Evolutionary conservation across 2,329 filamentous ascomycete genomes (phyloP).

Genomic region (Xylaria sp.): DNA sequence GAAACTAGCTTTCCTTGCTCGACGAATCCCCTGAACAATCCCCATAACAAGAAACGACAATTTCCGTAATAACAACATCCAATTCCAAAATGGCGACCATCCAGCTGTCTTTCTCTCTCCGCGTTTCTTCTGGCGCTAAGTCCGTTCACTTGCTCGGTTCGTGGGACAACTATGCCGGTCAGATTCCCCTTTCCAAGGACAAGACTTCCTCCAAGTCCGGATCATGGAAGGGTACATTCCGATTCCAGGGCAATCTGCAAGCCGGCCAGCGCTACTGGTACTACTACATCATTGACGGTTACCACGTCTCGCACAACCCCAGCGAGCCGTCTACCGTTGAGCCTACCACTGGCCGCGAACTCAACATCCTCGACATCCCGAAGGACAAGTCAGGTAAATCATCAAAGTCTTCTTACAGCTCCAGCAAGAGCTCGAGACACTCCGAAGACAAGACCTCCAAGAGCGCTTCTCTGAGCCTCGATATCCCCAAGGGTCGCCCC

Average conservation of each 20-base stretch:
- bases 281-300: constrained; percentile 99
- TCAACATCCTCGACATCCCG: constrained; percentile 96
- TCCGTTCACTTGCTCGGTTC: constrained; percentile 95
- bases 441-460: constrained; percentile 43
- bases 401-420: constrained; percentile 42
- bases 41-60: constrained; percentile 35
- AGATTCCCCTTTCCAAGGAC: constrained; percentile 91
- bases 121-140: constrained; percentile 94
- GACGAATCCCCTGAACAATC: constrained; percentile 37
- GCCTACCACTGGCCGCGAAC: constrained; percentile 91
- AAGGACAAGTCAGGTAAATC: constrained; percentile 39
- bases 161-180: constrained; percentile 94
- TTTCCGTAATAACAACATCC: constrained; percentile 36
- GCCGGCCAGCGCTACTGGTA: constrained; percentile 97
- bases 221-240: constrained; percentile 93
- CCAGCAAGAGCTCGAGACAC: constrained; percentile 38
- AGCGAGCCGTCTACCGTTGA: constrained; percentile 83
- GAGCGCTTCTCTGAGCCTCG: constrained; percentile 48
- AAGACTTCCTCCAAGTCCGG: constrained; percentile 75
- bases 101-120: constrained; percentile 92
- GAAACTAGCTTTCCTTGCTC: constrained; percentile 55
- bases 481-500: constrained; percentile 82
- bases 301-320: constrained; percentile 96
- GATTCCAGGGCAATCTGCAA: constrained; percentile 87
- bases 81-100: constrained; percentile 73